Evolutionary conservation across 495 filamentous ascomycete genomes (phyloP).

Genomic region (Copromyces sp.): DNA sequence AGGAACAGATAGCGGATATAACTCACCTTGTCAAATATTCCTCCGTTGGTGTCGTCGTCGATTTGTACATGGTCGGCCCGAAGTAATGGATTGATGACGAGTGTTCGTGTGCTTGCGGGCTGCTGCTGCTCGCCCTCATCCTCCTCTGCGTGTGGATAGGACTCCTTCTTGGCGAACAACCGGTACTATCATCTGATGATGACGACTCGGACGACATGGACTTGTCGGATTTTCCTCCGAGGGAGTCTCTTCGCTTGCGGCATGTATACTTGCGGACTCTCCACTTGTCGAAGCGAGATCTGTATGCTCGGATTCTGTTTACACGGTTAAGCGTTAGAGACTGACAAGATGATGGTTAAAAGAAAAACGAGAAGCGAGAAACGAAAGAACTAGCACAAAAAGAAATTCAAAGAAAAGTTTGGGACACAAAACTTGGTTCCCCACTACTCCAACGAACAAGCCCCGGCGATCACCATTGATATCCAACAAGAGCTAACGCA

Average conservation of each 20-base stretch:
- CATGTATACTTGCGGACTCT: conserved; percentile 36
- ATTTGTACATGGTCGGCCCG: neutral
- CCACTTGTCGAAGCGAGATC: conserved; percentile 36
- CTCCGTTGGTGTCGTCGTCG: neutral
- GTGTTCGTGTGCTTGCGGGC: neutral
- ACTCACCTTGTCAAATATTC: neutral
- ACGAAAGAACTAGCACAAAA: neutral
- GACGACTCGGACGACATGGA: neutral
- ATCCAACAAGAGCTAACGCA: neutral
- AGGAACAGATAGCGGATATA: neutral
- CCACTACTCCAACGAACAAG: neutral
- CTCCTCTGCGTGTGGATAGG: neutral
- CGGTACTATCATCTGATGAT: neutral
- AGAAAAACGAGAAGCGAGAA: neutral
- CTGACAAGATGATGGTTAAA: neutral
- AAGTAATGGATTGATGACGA: neutral
- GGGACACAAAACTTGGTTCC: neutral
- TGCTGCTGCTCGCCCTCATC: neutral
- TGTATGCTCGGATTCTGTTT: conserved; percentile 30
- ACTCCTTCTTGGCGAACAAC: neutral
- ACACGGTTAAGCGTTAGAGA: neutral
- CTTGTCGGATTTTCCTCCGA: neutral
- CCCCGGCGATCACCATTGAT: neutral
- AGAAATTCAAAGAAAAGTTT: neutral
- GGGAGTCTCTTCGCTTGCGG: conserved; percentile 18